These are phyloP conservation scores for Mycena albidolilacea DNA, from an alignment of 768 basidiomycete species.

Conservation along the genomic window DNA sequence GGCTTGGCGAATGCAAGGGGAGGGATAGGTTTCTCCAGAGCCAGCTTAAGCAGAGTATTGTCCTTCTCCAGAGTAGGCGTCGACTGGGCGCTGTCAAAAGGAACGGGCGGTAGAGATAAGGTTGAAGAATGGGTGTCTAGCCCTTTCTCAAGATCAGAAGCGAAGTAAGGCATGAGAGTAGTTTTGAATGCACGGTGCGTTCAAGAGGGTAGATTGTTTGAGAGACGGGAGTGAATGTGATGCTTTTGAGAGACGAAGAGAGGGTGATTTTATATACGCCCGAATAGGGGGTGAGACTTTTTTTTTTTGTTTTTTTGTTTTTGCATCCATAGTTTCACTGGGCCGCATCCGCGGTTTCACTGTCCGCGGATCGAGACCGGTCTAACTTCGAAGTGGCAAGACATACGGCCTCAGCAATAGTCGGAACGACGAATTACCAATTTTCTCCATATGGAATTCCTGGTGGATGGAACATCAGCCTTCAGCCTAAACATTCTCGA, in stretches of 20 bases:
- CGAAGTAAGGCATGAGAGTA: constrained; percentile 1
- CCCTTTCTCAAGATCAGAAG: background rate
- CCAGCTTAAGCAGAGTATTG: background rate
- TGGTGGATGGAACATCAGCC: too few species aligned
- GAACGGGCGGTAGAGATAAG: background rate
- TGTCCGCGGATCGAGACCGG: background rate
- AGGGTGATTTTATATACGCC: background rate
- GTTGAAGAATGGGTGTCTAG: background rate
- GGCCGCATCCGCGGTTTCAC: background rate
- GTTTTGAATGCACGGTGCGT: too few species aligned
- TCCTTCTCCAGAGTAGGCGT: background rate
- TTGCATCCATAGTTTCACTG: background rate
- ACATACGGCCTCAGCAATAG: too few species aligned
- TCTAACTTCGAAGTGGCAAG: background rate
- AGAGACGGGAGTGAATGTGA: background rate
- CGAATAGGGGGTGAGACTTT: background rate
- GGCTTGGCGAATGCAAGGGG: constrained; percentile 35
- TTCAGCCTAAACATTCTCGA: too few species aligned
- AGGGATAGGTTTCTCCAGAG: background rate
- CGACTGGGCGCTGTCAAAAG: background rate
- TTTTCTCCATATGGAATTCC: too few species aligned
- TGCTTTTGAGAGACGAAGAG: too few species aligned
- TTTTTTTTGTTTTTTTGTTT: background rate
- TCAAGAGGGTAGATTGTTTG: background rate
- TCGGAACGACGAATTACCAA: too few species aligned